A percentile compares a stretch with the other conserved stretches of the same genome.
Conservation (phyloP, 1,139 yeast species). For the Saccharomycopsis crataegensis region DNA sequence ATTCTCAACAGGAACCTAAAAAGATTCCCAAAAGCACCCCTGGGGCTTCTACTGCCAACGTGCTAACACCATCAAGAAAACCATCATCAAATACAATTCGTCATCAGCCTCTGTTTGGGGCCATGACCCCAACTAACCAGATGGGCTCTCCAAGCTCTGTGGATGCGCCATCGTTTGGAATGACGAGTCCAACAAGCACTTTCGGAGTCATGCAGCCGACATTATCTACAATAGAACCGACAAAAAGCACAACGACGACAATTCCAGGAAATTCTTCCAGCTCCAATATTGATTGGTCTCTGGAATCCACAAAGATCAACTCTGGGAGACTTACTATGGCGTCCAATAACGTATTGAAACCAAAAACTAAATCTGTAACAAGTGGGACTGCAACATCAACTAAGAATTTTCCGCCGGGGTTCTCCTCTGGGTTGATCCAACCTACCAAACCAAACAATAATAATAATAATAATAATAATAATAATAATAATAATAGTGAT, state of each 20-base stretch:
- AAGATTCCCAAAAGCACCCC: too few relatives aligned
- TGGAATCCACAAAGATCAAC: constrained; percentile 12
- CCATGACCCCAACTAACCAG: too few relatives aligned
- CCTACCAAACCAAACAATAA: constrained; percentile 23
- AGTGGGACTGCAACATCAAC: background rate
- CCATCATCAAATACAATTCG: too few relatives aligned
- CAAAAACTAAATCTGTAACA: constrained; percentile 1
- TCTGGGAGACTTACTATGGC: constrained; percentile 11
- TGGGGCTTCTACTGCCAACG: too few relatives aligned
- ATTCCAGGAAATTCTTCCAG: background rate
- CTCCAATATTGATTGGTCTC: constrained; percentile 15
- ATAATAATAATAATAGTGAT: background rate
- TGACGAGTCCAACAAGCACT: background rate
- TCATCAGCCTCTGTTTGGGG: too few relatives aligned
- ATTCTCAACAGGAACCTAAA: too few relatives aligned
- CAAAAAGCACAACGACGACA: constrained; percentile 3
- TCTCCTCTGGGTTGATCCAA: constrained; percentile 29
- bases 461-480: background rate
- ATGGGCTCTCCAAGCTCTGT: background rate
- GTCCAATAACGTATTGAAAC: constrained; percentile 8
- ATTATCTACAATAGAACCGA: background rate
- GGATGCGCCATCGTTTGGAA: background rate
- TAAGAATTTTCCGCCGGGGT: constrained; percentile 29
- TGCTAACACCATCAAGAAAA: too few relatives aligned
- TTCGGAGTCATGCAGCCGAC: background rate